Conservation (phyloP, 2,329 filamentous ascomycete genomes). For the Arthrobotrys musiformis region DNA sequence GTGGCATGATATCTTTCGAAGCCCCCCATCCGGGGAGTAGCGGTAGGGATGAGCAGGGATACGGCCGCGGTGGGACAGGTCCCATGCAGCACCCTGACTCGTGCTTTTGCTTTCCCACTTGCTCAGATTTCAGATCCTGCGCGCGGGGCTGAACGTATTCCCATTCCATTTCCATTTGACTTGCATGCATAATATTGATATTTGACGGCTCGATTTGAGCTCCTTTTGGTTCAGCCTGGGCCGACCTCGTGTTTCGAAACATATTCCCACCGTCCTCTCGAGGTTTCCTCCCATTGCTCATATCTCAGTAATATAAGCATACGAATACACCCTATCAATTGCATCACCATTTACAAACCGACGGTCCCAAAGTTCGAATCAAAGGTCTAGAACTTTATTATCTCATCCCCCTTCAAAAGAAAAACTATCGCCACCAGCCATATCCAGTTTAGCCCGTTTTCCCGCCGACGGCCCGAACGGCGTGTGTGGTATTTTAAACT, state of each 20-base stretch:
- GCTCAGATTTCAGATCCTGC: not conserved
- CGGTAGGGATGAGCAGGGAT: not conserved
- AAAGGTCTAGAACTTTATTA: slow-evolving; percentile 1
- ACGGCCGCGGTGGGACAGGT: not conserved
- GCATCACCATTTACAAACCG: no score
- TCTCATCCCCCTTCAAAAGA: no score
- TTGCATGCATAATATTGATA: no score
- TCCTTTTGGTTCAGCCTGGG: no score
- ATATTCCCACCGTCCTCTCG: no score
- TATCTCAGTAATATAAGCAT: no score
- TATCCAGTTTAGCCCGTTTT: not conserved
- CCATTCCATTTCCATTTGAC: no score
- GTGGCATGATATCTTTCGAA: slow-evolving; percentile 22
- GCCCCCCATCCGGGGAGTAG: not conserved
- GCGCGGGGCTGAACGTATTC: slow-evolving; percentile 2
- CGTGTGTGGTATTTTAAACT: slow-evolving; percentile 15
- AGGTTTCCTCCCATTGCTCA: no score
- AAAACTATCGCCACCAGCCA: not conserved
- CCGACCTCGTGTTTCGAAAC: no score
- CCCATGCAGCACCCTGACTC: slow-evolving; percentile 27
- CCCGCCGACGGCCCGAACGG: no score
- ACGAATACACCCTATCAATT: not conserved
- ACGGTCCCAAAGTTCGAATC: not conserved
- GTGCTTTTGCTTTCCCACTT: not conserved
- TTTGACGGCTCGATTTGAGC: no score